phyloP scores from a whole-genome alignment of 2,329 filamentous ascomycete genomes.

The Lachnellula hyalina region DNA sequence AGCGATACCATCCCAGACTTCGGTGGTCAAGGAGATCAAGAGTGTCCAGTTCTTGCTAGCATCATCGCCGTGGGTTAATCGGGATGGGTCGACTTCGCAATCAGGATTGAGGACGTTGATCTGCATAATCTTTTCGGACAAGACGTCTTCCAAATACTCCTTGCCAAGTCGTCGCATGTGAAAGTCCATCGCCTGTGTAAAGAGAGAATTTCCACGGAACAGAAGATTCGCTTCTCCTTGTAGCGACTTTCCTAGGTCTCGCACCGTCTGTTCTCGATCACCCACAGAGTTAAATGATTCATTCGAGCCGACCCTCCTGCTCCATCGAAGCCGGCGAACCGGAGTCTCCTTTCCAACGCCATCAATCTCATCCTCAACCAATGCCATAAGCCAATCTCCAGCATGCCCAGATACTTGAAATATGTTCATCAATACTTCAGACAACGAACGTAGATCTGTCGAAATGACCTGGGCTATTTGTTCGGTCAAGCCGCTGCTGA shows the following conservation, averaged over 20 bases:
- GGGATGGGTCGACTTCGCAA: conserved; percentile 91
- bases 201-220: conserved; percentile 88
- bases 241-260: conserved; percentile 73
- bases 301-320: conserved; percentile 63
- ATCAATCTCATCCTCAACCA: conserved; percentile 97
- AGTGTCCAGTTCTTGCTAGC: conserved; percentile 78
- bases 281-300: conserved; percentile 58
- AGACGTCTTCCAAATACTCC: conserved; percentile 82
- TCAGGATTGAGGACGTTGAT: conserved; percentile 89
- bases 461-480: conserved; percentile 78
- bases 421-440: conserved; percentile 85
- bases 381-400: conserved; percentile 82
- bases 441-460: conserved; percentile 70
- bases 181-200: conserved; percentile 89
- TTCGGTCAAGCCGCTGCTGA: conserved; percentile 75
- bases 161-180: conserved; percentile 94
- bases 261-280: conserved; percentile 66
- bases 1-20: conserved; percentile 80
- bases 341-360: conserved; percentile 79
- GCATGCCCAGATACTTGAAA: conserved; percentile 87
- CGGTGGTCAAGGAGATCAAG: conserved; percentile 69
- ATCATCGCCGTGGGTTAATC: conserved; percentile 61
- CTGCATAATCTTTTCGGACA: conserved; percentile 79
- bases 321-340: conserved; percentile 68
- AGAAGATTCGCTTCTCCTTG: conserved; percentile 88